Base-by-base conservation (phyloP, 2,329 filamentous ascomycete species). In the Chaetomium strumarium region DNA sequence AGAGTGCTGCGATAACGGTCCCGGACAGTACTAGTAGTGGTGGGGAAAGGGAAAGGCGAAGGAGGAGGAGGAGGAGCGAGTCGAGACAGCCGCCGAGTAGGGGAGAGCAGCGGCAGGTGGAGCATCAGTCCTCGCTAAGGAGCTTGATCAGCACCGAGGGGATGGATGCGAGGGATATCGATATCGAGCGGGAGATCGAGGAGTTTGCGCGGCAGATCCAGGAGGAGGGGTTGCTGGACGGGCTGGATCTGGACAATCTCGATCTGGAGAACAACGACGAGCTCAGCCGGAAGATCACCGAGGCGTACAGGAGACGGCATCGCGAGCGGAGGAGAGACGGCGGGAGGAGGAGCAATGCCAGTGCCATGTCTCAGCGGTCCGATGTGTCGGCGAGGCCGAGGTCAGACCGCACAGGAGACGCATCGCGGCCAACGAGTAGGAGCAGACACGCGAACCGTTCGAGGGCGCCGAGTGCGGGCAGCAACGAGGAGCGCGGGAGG, bases 111-210 rank as follows among this genome's bases (percentile, higher is more conserved):
- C 73, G 86, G 46, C 85, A 84, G 48, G 77, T 96, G 44, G 90
- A 93, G 64, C 92, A 96, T 64, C 92, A 97, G 71, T 86, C 90
- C 0, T 96, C 90, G 53, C 73, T 97, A 58, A 77, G 91, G 49
- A 95, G 88, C 10, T 72, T 97, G 54, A 83, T 97, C 54, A 91
- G 88, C 63, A 80, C 85, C 5, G 88, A 86, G 0, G 86, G 91
- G 57, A 77, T 88, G 52, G 88, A 88, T 60, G 83, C 85, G 42
- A 79, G 83, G 17, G 86, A 92, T 59, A 85, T 95, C 62, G 86
- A 92, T 59, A 85, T 95, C 62, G 87, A 96, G 66, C 83, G 87
- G 55, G 90, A 96, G 66, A 95, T 96, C 54, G 81, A 93, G 60
- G 90, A 93, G 55, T 95, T 96, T 62, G 80, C 95, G 60, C 81